phyloP scores from a whole-genome alignment of 2,329 filamentous ascomycete species.

The Pseudogymnoascus sp. region DNA sequence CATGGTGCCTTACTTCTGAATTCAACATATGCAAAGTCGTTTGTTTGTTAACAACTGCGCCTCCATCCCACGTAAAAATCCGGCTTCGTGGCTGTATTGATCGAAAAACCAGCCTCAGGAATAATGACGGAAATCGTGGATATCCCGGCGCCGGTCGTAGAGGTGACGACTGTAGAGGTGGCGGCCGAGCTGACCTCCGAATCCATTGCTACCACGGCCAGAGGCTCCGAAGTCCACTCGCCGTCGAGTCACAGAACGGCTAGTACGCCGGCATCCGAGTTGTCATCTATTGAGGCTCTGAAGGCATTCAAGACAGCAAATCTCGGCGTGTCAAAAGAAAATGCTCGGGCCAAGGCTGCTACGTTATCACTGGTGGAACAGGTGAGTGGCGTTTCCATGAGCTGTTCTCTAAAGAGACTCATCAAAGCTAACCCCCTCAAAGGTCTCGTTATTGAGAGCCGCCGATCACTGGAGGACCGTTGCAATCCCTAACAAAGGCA shows the following conservation, averaged over 20 bases:
- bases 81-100: neutral
- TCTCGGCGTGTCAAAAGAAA: slow-evolving; percentile 16
- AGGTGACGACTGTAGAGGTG: neutral
- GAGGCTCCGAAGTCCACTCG: slow-evolving; percentile 20
- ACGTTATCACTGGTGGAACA: slow-evolving; percentile 28
- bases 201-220: neutral
- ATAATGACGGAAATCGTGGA: slow-evolving; percentile 2
- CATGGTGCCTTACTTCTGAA: neutral
- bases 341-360: slow-evolving; percentile 19
- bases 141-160: neutral
- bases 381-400: slow-evolving; percentile 14
- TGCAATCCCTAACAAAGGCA: slow-evolving; percentile 53
- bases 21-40: slow-evolving; percentile 1
- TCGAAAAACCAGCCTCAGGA: neutral
- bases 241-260: slow-evolving; percentile 18
- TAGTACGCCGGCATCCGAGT: slow-evolving; percentile 24
- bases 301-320: slow-evolving; percentile 17
- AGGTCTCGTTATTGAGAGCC: slow-evolving; percentile 54
- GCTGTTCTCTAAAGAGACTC: neutral
- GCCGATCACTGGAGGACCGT: slow-evolving; percentile 66
- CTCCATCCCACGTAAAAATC: neutral
- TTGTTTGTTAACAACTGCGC: neutral
- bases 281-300: slow-evolving; percentile 18
- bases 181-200: neutral
- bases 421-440: slow-evolving; percentile 12